Evolutionary conservation across 2,329 filamentous ascomycete genomes (phyloP).

Genomic region (Chalaropsis thielavioides): DNA sequence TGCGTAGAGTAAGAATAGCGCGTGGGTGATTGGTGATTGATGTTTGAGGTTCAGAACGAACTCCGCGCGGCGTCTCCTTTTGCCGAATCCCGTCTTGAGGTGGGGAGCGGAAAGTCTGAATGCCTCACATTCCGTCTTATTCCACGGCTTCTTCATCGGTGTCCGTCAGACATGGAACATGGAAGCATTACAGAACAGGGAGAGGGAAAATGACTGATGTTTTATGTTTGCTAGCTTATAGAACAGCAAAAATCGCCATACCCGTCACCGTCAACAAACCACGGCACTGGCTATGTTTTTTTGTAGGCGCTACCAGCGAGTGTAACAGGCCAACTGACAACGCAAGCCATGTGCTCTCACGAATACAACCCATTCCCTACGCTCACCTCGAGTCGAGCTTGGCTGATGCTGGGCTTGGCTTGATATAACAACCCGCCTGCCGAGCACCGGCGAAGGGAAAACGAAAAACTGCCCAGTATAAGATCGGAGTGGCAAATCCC

Average conservation of each 20-base stretch:
- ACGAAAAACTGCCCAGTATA: not conserved
- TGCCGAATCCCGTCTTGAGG: not conserved
- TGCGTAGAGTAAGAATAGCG: too few species aligned
- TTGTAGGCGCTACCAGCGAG: not conserved
- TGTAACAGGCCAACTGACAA: not conserved
- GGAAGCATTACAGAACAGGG: too few species aligned
- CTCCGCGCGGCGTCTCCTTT: not conserved
- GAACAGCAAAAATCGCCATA: not conserved
- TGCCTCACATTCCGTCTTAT: not conserved
- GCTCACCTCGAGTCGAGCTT: not conserved
- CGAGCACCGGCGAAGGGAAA: not conserved
- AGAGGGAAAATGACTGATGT: not conserved
- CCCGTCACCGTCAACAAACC: too few species aligned
- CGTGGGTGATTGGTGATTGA: too few species aligned
- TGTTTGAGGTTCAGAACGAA: not conserved
- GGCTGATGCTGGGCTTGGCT: not conserved
- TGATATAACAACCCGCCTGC: not conserved
- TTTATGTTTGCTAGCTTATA: not conserved
- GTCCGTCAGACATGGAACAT: not conserved
- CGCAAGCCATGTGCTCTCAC: not conserved
- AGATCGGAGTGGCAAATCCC: too few species aligned
- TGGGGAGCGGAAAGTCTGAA: not conserved
- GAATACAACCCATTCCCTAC: too few species aligned
- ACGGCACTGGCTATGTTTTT: too few species aligned
- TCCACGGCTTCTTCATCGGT: not conserved